phyloP scores from a whole-genome alignment of 495 filamentous ascomycete species.

The Aspergillus indologenus region DNA sequence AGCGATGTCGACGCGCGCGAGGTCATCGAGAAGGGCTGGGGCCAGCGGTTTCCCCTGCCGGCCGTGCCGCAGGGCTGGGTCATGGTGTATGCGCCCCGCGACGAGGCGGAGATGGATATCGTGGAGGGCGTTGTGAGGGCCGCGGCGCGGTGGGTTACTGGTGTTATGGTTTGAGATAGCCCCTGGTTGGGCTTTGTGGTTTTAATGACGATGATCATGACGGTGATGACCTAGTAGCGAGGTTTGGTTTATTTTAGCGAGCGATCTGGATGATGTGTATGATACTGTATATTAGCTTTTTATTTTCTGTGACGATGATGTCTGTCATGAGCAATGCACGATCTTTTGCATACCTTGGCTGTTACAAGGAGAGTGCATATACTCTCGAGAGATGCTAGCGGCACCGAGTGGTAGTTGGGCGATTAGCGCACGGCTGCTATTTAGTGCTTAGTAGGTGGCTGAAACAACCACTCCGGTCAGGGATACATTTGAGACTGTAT shows the following conservation, averaged over 20 bases:
- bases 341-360: too few relatives aligned
- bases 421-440: too few relatives aligned
- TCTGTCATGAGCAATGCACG: too few relatives aligned
- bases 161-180: not conserved
- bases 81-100: not conserved
- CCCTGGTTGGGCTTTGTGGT: not conserved
- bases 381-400: too few relatives aligned
- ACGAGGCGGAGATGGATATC: slow-evolving; percentile 1
- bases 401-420: too few relatives aligned
- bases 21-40: not conserved
- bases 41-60: not conserved
- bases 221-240: not conserved
- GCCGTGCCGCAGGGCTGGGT: slow-evolving; percentile 1
- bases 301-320: too few relatives aligned
- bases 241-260: not conserved
- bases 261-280: too few relatives aligned
- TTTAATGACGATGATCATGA: not conserved
- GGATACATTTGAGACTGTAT: too few relatives aligned
- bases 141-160: not conserved
- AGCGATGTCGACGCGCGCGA: not conserved
- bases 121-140: not conserved
- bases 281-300: too few relatives aligned
- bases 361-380: too few relatives aligned
- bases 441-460: too few relatives aligned
- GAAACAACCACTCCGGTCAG: too few relatives aligned